Evolutionary conservation across 1,284 basidiomycete species (phyloP), one percentile per base, ranked within the genome.

Genomic region (Meira nashicola): DNA sequence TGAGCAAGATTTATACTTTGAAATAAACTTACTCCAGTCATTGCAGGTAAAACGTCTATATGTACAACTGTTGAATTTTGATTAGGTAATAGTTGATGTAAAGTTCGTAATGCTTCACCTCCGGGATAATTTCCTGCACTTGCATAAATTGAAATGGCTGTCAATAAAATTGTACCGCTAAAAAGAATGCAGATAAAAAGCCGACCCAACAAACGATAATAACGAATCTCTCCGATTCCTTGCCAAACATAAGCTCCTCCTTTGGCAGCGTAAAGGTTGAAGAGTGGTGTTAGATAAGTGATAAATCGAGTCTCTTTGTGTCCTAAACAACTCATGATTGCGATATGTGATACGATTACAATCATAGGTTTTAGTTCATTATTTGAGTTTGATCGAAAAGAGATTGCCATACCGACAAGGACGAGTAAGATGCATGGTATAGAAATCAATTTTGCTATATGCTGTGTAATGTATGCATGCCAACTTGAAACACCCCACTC

Each of bases 261-360:
- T 15, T 86, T 78, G 0, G 91, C 87, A 0, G 88, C 89, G 1
- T 88, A 83, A 2, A 92, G 80, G 70, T 96, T 96, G 77, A 91
- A 82, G 0, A 86, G 73, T 0, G 94, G 92, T 0, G 96, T 83
- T 11, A 86, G 83, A 73, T 97, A 97, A 6, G 92, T 83, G 62
- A 96, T 83, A 78, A 98, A 98, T 3, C 94, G 84, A 93, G 94
- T 97, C 79, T 98, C 95, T 74, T 84, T 80, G 64, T 79, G 79
- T 21, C 85, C 87, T 0, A 97, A 81, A 17, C 78, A 80, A 71
- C 90, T 92, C 70, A 98, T 84, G 0, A 87, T 77, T 0, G 67
- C 78, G 0, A 93, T 74, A 71, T 90, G 89, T 0, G 77, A 65
- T 0, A 86, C 28, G 0, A 84, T 79, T 0, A 60, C 52, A 6